A percentile compares a stretch with the other conserved stretches of the same genome.
Conservation (phyloP, 257 asterid genomes). For the Schizonepeta tenuifolia region DNA sequence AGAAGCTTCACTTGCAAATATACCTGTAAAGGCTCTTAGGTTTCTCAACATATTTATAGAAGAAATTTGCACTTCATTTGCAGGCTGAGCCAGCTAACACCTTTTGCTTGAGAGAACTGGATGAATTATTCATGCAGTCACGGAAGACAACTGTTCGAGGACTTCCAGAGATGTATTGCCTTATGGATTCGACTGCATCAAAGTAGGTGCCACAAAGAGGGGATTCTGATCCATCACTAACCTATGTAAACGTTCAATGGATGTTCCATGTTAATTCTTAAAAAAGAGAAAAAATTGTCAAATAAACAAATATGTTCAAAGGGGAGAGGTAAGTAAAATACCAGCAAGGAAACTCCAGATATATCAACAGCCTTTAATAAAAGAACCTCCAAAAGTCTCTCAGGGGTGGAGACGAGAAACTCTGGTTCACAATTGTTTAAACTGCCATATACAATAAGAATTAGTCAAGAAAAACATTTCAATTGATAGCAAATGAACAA, state of each 20-base stretch:
- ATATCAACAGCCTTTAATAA: slow-evolving; percentile 62
- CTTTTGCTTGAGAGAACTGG: slow-evolving; percentile 43
- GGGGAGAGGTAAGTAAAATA: slow-evolving; percentile 33
- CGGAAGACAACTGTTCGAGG: slow-evolving; percentile 64
- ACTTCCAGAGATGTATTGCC: slow-evolving; percentile 59
- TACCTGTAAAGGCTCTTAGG: slow-evolving; percentile 32
- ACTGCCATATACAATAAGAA: slow-evolving; percentile 44
- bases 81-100: slow-evolving; percentile 41
- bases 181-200: slow-evolving; percentile 53
- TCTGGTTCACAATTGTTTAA: slow-evolving; percentile 79
- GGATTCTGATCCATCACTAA: slow-evolving; percentile 65
- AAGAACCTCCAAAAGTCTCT: slow-evolving; percentile 78
- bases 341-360: slow-evolving; percentile 80
- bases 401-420: slow-evolving; percentile 80
- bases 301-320: neutral
- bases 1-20: neutral
- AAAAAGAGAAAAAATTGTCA: neutral
- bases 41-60: slow-evolving; percentile 27
- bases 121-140: slow-evolving; percentile 45
- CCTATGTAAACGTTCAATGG: too few species aligned
- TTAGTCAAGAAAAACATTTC: slow-evolving; percentile 3
- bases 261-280: neutral
- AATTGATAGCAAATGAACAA: neutral
- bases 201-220: slow-evolving; percentile 43
- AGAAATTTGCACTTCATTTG: slow-evolving; percentile 36